phyloP scores from a whole-genome alignment of 106 monocot genomes.

The Iris macrosiphon region DNA sequence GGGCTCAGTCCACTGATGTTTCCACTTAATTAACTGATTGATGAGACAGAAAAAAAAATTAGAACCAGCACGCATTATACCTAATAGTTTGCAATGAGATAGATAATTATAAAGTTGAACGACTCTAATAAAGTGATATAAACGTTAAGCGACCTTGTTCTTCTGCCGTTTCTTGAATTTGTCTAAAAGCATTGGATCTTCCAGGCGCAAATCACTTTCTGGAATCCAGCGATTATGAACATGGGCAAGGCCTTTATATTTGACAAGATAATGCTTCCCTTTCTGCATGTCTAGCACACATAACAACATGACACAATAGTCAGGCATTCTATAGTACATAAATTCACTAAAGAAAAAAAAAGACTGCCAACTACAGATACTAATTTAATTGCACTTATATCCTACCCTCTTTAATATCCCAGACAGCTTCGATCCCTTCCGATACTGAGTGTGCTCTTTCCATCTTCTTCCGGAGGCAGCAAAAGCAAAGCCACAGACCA shows the following conservation, averaged over 20 bases:
- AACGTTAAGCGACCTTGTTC: conserved; percentile 31
- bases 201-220: conserved; percentile 32
- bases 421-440: conserved; percentile 51
- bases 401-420: conserved; percentile 37
- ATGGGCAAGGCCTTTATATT: conserved; percentile 64
- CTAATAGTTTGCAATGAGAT: too few relatives aligned
- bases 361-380: not conserved
- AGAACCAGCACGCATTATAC: too few relatives aligned
- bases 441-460: conserved; percentile 48
- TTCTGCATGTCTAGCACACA: conserved; percentile 19
- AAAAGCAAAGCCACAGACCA: conserved; percentile 51
- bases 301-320: not conserved
- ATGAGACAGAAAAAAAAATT: not conserved
- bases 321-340: not conserved
- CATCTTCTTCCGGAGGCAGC: conserved; percentile 48
- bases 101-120: conserved; percentile 2
- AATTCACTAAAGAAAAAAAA: not conserved
- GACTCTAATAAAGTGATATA: not conserved
- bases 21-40: conserved; percentile 46
- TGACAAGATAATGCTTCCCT: conserved; percentile 56
- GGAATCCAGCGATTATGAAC: conserved; percentile 64
- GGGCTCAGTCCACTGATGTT: conserved; percentile 62
- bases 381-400: too few relatives aligned
- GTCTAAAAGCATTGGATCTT: conserved; percentile 30
- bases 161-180: conserved; percentile 44